These are phyloP conservation scores for Venustampulla echinocandica DNA, from an alignment of 495 filamentous ascomycete genomes.

Conservation along the genomic window DNA sequence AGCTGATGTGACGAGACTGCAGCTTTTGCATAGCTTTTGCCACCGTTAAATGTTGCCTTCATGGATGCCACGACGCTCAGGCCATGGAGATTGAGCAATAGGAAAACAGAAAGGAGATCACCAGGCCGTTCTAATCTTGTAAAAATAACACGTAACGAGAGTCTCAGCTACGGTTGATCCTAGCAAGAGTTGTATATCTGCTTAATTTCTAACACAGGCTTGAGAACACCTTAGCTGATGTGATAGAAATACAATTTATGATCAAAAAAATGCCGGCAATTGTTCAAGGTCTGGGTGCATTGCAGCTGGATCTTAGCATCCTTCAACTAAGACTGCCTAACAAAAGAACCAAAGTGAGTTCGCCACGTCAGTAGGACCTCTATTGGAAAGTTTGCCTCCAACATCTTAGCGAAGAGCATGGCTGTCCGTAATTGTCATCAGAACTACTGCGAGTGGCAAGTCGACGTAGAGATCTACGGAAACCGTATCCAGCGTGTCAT, in stretches of 20 bases:
- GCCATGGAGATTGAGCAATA: slow-evolving; percentile 4
- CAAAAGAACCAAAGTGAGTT: slow-evolving; percentile 19
- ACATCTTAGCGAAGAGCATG: slow-evolving; percentile 10
- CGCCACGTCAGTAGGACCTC: slow-evolving; percentile 19
- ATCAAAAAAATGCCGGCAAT: slow-evolving; percentile 11
- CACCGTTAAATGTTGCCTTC: slow-evolving; percentile 10
- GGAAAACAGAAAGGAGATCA: slow-evolving; percentile 1
- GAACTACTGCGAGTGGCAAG: slow-evolving; percentile 13
- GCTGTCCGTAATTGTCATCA: neutral
- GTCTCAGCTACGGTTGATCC: neutral
- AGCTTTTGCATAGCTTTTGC: slow-evolving; percentile 13
- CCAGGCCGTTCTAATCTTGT: neutral
- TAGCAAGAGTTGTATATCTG: neutral
- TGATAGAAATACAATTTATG: slow-evolving; percentile 19
- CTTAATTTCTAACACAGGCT: neutral
- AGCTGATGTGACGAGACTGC: slow-evolving; percentile 14
- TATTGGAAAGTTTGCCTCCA: slow-evolving; percentile 19
- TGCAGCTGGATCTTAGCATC: slow-evolving; percentile 13
- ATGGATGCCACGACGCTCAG: slow-evolving; percentile 1
- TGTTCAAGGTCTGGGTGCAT: slow-evolving; percentile 8
- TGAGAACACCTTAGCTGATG: slow-evolving; percentile 8
- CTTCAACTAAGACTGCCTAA: slow-evolving; percentile 8
- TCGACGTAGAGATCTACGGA: slow-evolving; percentile 19
- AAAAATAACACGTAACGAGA: neutral
- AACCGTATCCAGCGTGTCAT: slow-evolving; percentile 11